These are phyloP conservation scores for Plantago lanceolata DNA, from an alignment of 305 asterid species.

Conservation along the genomic window DNA sequence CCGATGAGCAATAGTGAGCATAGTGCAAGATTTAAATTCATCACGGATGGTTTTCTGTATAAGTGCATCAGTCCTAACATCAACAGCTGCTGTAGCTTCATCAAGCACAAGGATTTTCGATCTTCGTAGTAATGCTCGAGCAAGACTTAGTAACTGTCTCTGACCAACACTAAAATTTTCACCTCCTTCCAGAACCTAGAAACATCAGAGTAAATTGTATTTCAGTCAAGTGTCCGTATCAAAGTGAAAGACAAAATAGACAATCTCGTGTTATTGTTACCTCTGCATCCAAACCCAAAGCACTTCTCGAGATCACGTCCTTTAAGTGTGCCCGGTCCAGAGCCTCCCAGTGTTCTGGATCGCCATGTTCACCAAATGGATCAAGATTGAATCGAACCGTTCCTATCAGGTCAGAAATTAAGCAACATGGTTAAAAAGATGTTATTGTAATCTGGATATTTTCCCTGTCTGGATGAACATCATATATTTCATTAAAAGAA, in stretches of 20 bases:
- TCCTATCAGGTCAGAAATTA: slow-evolving; percentile 34
- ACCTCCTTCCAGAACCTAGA: slow-evolving; percentile 83
- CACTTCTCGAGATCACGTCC: slow-evolving; percentile 57
- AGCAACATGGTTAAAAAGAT: slow-evolving; percentile 13
- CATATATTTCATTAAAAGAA: too few relatives aligned
- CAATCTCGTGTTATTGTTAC: slow-evolving; percentile 26
- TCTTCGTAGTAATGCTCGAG: slow-evolving; percentile 89
- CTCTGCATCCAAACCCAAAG: slow-evolving; percentile 76
- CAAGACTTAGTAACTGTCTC: slow-evolving; percentile 85
- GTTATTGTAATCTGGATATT: too few relatives aligned
- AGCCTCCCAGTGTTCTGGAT: slow-evolving; percentile 82
- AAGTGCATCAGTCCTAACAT: slow-evolving; percentile 88
- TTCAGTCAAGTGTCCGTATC: not conserved
- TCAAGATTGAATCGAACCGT: slow-evolving; percentile 77
- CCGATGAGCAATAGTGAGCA: slow-evolving; percentile 93
- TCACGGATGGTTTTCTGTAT: slow-evolving; percentile 84
- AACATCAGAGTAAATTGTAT: not conserved
- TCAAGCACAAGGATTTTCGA: slow-evolving; percentile 93
- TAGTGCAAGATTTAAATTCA: slow-evolving; percentile 85
- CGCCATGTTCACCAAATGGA: slow-evolving; percentile 75
- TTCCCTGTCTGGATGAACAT: too few relatives aligned
- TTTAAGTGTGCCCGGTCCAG: slow-evolving; percentile 75
- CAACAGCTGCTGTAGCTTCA: slow-evolving; percentile 98
- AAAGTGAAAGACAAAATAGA: not conserved
- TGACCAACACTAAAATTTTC: slow-evolving; percentile 97